A percentile compares a stretch with the other conserved stretches of the same genome.
These are phyloP conservation scores for Cordyceps cateniannulata DNA, from an alignment of 2,329 filamentous ascomycete species.

Conservation along the genomic window DNA sequence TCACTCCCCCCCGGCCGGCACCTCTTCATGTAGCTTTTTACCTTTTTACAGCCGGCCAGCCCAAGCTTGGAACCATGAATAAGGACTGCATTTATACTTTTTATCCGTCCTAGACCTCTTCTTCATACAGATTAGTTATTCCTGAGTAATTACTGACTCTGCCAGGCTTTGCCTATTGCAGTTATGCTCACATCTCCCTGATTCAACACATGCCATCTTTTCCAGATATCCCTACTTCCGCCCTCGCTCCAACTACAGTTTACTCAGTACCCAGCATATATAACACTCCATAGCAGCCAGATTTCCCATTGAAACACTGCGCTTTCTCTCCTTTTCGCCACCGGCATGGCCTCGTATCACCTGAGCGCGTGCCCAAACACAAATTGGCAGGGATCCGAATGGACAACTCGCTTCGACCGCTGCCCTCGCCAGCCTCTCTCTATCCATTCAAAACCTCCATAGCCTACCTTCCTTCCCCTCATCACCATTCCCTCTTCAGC, in stretches of 20 bases:
- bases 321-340: not conserved
- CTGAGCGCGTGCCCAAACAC: not conserved
- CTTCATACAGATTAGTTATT: not conserved
- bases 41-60: not conserved
- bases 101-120: not conserved
- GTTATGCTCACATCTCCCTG: too few species aligned
- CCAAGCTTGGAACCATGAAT: not conserved
- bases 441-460: not conserved
- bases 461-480: not conserved
- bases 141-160: not conserved
- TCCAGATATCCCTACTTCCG: not conserved
- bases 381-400: not conserved
- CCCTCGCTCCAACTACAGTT: too few species aligned
- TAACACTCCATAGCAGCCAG: too few species aligned
- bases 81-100: not conserved
- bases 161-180: not conserved
- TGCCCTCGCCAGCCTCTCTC: not conserved
- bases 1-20: not conserved
- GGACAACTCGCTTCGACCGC: not conserved
- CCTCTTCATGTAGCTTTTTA: not conserved
- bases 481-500: not conserved
- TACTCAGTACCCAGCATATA: not conserved
- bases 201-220: too few species aligned
- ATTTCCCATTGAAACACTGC: not conserved
- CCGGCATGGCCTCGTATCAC: not conserved